Conservation (phyloP, 345 rosid species). For the Hevea brasiliensis region DNA sequence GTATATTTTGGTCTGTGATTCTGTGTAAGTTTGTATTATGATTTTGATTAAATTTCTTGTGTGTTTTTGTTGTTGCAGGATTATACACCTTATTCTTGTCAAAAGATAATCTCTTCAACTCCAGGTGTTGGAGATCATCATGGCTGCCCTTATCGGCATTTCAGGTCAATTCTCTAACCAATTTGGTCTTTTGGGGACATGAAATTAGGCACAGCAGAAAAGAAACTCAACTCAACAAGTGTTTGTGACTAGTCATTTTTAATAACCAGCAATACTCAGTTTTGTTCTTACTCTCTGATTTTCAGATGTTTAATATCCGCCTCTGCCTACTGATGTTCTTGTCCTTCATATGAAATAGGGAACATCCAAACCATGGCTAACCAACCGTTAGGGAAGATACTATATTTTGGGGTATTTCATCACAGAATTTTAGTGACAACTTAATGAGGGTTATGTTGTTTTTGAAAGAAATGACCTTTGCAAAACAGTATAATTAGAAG, state of each 20-base stretch:
- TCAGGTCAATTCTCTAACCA: slow-evolving; percentile 53
- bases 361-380: neutral
- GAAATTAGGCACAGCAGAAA: neutral
- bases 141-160: slow-evolving; percentile 94
- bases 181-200: neutral
- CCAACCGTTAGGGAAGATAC: neutral
- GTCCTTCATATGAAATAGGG: neutral
- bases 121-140: slow-evolving; percentile 91
- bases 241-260: neutral
- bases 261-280: neutral
- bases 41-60: neutral
- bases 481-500: neutral
- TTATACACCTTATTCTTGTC: slow-evolving; percentile 94
- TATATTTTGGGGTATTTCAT: neutral
- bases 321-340: neutral
- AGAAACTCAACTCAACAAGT: neutral
- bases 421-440: neutral
- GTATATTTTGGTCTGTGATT: neutral
- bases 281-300: neutral
- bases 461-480: neutral
- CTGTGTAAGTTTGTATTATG: too few relatives aligned
- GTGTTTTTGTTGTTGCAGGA: slow-evolving; percentile 52
- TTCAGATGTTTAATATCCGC: neutral
- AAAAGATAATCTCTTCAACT: slow-evolving; percentile 67
- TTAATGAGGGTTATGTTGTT: neutral